These are phyloP conservation scores for Nicotiana obtusifolia DNA, from an alignment of 257 asterid genomes.

Conservation along the genomic window DNA sequence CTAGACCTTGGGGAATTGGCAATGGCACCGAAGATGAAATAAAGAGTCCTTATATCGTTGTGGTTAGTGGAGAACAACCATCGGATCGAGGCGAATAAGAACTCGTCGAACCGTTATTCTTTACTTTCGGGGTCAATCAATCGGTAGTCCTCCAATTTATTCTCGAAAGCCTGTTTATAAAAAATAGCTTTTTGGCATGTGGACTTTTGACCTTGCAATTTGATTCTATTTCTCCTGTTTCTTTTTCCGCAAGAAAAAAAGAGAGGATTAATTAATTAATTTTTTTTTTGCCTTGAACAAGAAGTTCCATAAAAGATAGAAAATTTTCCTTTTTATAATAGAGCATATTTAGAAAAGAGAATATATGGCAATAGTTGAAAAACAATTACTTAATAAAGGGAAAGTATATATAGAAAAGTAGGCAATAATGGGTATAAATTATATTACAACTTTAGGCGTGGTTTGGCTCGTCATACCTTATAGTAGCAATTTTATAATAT, in stretches of 20 bases:
- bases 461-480: not conserved
- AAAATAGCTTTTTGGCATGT: not conserved
- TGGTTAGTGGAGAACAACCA: too few relatives aligned
- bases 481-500: not conserved
- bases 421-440: not conserved
- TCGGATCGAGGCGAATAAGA: too few relatives aligned
- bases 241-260: too few relatives aligned
- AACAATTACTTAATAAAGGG: not conserved
- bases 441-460: not conserved
- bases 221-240: not conserved
- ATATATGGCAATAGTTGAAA: not conserved
- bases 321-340: not conserved
- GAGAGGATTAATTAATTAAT: too few relatives aligned
- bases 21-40: too few relatives aligned
- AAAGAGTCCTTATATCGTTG: too few relatives aligned
- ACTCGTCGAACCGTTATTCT: too few relatives aligned
- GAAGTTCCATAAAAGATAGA: not conserved
- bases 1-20: too few relatives aligned
- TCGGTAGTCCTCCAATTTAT: too few relatives aligned
- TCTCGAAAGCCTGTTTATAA: too few relatives aligned
- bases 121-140: too few relatives aligned
- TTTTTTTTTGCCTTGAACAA: not conserved
- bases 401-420: not conserved
- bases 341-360: not conserved
- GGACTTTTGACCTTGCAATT: not conserved